Base-by-base conservation (phyloP, 108 stramenopile genomes). In the Cafeteria roenbergensis region DNA sequence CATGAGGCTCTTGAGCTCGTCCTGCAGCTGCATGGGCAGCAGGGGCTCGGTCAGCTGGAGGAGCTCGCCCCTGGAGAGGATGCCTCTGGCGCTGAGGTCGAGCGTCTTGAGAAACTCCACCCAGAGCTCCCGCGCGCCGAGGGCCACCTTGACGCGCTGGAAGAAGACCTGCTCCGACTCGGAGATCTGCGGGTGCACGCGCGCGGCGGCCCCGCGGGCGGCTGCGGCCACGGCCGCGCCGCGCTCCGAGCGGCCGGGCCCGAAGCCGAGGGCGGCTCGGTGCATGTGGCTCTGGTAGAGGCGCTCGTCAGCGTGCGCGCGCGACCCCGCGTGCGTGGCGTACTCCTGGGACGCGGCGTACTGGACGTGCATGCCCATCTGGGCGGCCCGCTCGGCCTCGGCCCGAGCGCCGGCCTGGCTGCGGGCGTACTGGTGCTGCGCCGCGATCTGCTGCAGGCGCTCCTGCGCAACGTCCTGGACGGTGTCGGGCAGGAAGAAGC, bases 401-500 rank as follows among this genome's bases (percentile, higher is more conserved):
- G 34, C 58, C 48, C 63, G 33, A 71, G 65, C 57, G 20, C 64
- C 68, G 28, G 76, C 73, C 55, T 68, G 62, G 35, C 66, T 1
- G 12, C 31, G 52, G 37, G 36, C 25, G 48, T 32, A 32, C 28
- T 22, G 28, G 51, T 89, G 84, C 78, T 88, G 79, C 51, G 79
- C 82, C 9, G 88, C 94, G 42, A 81, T 88, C 29, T 70, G 59
- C 55, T 89, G 85, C 55, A 95, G 83, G 57, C 88, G 88, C 60
- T 74, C 82, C 78, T 92, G 89, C 24, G 94, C 94, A 63, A 93
- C 90, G n/a, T 87, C 85, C 70, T 96, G 94, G 0, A 97, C 95
- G 32, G 94, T 91, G 76, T 95, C 97, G 0, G 97, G 97, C 50
- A 99, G 73, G 78, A 99, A 97, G 78, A 89, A 95, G 6, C 95